A percentile compares a stretch with the other conserved stretches of the same genome.
Conservation (phyloP, 805 yeast species). For the Candida jianshihensis region DNA sequence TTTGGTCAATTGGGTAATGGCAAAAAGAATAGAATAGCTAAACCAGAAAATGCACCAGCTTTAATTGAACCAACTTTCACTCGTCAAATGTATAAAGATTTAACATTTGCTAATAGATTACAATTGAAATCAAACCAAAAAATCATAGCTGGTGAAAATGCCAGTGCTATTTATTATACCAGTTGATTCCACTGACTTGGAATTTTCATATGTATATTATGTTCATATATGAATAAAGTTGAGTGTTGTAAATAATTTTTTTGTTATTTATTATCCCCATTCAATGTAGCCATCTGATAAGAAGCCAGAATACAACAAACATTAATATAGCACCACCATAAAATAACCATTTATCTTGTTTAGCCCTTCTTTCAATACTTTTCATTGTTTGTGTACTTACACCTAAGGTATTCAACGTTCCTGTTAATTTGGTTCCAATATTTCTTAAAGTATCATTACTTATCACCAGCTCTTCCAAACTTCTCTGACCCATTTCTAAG, state of each 20-base stretch:
- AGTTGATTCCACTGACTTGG: too few species aligned
- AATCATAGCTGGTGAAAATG: slow-evolving; percentile 52
- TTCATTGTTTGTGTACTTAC: slow-evolving; percentile 80
- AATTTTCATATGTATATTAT: too few species aligned
- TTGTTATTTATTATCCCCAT: too few species aligned
- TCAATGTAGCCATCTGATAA: slow-evolving; percentile 62
- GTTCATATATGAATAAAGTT: neutral
- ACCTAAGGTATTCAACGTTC: slow-evolving; percentile 74
- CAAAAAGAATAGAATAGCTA: slow-evolving; percentile 49
- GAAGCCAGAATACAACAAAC: slow-evolving; percentile 59
- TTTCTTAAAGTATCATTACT: slow-evolving; percentile 68
- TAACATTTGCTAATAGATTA: slow-evolving; percentile 37
- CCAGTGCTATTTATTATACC: slow-evolving; percentile 59
- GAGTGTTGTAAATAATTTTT: too few species aligned
- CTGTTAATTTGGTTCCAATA: slow-evolving; percentile 57
- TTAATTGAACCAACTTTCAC: slow-evolving; percentile 46
- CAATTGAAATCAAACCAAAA: slow-evolving; percentile 47
- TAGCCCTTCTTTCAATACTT: slow-evolving; percentile 71
- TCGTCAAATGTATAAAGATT: slow-evolving; percentile 25
- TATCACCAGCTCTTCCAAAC: slow-evolving; percentile 78
- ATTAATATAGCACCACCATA: slow-evolving; percentile 64
- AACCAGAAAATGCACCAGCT: slow-evolving; percentile 48
- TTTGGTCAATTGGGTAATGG: slow-evolving; percentile 84
- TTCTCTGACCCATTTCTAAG: slow-evolving; percentile 79
- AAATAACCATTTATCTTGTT: slow-evolving; percentile 81